A percentile compares a stretch with the other conserved stretches of the same genome.
phyloP scores from a whole-genome alignment of 1,139 yeast species.

The Yamadazyma atmosphaerica region DNA sequence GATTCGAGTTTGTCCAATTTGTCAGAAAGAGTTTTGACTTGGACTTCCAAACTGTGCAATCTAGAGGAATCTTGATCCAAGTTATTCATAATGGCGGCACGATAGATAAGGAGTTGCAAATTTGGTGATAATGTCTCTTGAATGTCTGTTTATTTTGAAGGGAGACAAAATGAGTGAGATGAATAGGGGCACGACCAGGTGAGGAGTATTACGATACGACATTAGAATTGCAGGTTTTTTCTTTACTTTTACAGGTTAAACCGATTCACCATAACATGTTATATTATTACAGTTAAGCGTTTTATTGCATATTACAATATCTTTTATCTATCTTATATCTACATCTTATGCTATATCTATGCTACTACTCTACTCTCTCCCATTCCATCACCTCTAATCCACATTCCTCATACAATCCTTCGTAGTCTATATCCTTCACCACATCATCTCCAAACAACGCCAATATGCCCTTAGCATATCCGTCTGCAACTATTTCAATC shows the following conservation, averaged over 20 bases:
- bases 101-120: too few relatives aligned
- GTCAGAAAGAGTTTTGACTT: conserved; percentile 13
- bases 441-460: conserved; percentile 55
- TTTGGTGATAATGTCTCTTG: conserved; percentile 1
- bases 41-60: conserved; percentile 11
- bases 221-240: too few relatives aligned
- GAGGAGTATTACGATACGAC: too few relatives aligned
- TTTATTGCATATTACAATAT: too few relatives aligned
- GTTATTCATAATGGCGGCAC: not conserved
- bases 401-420: conserved; percentile 5
- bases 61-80: not conserved
- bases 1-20: conserved; percentile 18
- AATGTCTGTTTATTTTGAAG: conserved; percentile 2
- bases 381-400: not conserved
- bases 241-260: too few relatives aligned
- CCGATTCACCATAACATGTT: too few relatives aligned
- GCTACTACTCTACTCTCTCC: not conserved
- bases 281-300: too few relatives aligned
- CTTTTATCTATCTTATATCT: too few relatives aligned
- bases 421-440: conserved; percentile 9
- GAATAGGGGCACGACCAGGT: too few relatives aligned
- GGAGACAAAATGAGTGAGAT: conserved; percentile 4
- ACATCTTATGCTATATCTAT: not conserved
- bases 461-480: conserved; percentile 52
- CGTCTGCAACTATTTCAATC: conserved; percentile 42